Percentiles rank a stretch among this genome's conserved stretches.
Evolutionary conservation across 2,329 filamentous ascomycete species (phyloP).

Genomic region (Scleromitrula shiraiana): DNA sequence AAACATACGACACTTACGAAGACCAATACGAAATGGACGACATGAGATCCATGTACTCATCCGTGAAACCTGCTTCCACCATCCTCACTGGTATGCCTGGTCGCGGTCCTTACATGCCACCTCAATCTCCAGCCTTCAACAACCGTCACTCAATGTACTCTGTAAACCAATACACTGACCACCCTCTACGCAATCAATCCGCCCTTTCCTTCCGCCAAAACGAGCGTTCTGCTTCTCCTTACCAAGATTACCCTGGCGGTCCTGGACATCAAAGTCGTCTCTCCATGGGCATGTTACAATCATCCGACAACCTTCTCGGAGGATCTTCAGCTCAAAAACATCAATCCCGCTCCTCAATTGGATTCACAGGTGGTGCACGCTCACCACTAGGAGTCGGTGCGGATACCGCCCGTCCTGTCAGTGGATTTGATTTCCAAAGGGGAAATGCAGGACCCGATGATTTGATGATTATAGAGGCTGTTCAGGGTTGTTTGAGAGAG

Average conservation of each 20-base stretch:
- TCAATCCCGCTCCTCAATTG: constrained; percentile 32
- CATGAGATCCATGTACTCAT: constrained; percentile 93
- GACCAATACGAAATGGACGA: constrained; percentile 96
- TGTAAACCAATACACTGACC: constrained; percentile 40
- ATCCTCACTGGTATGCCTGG: constrained; percentile 77
- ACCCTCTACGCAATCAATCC: constrained; percentile 54
- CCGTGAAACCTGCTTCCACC: constrained; percentile 76
- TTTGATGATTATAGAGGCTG: constrained; percentile 70
- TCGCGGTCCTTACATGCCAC: constrained; percentile 65
- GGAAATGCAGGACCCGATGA: constrained; percentile 63
- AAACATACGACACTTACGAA: constrained; percentile 58
- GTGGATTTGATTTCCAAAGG: constrained; percentile 54
- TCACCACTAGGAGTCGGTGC: constrained; percentile 36
- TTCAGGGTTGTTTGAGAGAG: constrained; percentile 73
- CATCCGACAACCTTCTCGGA: constrained; percentile 29
- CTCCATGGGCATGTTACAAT: constrained; percentile 47
- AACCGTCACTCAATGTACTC: constrained; percentile 35
- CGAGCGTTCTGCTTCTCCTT: constrained; percentile 46
- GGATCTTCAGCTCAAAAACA: constrained; percentile 31
- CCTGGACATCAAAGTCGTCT: constrained; percentile 44
- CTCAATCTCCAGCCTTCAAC: constrained; percentile 68
- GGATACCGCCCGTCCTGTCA: constrained; percentile 36
- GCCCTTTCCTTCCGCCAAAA: constrained; percentile 55
- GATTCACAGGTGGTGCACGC: constrained; percentile 39
- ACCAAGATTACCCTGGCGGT: constrained; percentile 45